phyloP scores from a whole-genome alignment of 768 basidiomycete species.

The Candolleomyces efflorescens region DNA sequence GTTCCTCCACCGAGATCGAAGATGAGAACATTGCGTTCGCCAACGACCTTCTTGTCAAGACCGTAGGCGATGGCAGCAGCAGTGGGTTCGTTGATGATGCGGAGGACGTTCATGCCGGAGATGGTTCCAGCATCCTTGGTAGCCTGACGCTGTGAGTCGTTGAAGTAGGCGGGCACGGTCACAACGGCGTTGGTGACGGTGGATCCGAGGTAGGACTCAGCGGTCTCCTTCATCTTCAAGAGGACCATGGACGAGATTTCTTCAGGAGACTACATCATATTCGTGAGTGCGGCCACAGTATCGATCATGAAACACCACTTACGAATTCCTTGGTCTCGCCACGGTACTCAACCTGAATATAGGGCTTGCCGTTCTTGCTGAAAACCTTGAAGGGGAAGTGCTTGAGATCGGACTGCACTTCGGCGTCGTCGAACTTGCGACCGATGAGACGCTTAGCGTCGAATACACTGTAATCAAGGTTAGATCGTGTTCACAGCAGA shows the following conservation, averaged over 20 bases:
- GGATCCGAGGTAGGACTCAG: slow-evolving; percentile 91
- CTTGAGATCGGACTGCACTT: slow-evolving; percentile 80
- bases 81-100: slow-evolving; percentile 99
- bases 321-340: slow-evolving; percentile 93
- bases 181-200: slow-evolving; percentile 88
- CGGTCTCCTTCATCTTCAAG: slow-evolving; percentile 97
- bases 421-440: slow-evolving; percentile 80
- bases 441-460: slow-evolving; percentile 98
- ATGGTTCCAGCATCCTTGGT: slow-evolving; percentile 98
- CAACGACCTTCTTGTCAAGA: slow-evolving; percentile 88
- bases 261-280: slow-evolving; percentile 70
- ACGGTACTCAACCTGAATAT: slow-evolving; percentile 86
- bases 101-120: slow-evolving; percentile 90
- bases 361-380: slow-evolving; percentile 85
- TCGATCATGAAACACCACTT: slow-evolving; percentile 29
- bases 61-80: slow-evolving; percentile 98
- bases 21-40: slow-evolving; percentile 94
- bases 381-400: slow-evolving; percentile 95
- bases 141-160: slow-evolving; percentile 97
- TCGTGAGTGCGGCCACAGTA: slow-evolving; percentile 14
- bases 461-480: slow-evolving; percentile 63
- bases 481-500: not conserved
- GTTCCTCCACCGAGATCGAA: slow-evolving; percentile 99
- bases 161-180: slow-evolving; percentile 97
- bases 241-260: slow-evolving; percentile 99